Evolutionary conservation across 345 rosid genomes (phyloP), one percentile per base, ranked within the genome.

Genomic region (Isatis tinctoria): DNA sequence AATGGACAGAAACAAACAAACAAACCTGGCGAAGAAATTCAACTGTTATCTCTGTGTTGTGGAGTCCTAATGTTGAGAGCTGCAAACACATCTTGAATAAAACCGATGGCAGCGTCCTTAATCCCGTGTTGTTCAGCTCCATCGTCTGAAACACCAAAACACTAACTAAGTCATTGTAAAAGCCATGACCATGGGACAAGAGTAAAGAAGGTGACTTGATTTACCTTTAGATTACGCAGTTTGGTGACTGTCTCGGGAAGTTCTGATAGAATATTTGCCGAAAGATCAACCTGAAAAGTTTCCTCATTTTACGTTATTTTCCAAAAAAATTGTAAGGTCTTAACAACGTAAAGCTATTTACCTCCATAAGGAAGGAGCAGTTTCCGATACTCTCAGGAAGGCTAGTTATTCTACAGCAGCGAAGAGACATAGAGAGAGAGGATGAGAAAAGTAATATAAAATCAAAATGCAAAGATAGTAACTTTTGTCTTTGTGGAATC

Each of bases 41-140:
- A 53, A 81, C 83, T 1, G 97, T 94, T 74, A 91, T 83, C 81
- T 91, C 95, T 1, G 98, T 90, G 79, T 91, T 88, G 61, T 91
- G 96, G 75, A 94, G 91, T 79, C 87, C 96, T 60, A 94, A 78
- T 17, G 93, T 88, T 44, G 95, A 78, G 58, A 91, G 95, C 79
- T 83, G 86, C 65, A 65, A 74, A 70, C 97, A 91, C 69, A 37
- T 75, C 78, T 85, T 88, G 78, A 94, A 87, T 14, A 94, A 57
- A 6, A 75, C 57, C 48, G 70, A 41, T 40, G 97, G 98, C 13
- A 94, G 87, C 32, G 81, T 72, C 60, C 78, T 88, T 26, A 94
- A 45, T 45, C 97, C 96, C 2, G 90, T 91, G 61, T 94, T 94
- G 67, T 87, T 45, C 4, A 94, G 78, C 77, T 80, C 73, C 79